Evolutionary conservation across 805 yeast genomes (phyloP).

Genomic region (Candida corydali): DNA sequence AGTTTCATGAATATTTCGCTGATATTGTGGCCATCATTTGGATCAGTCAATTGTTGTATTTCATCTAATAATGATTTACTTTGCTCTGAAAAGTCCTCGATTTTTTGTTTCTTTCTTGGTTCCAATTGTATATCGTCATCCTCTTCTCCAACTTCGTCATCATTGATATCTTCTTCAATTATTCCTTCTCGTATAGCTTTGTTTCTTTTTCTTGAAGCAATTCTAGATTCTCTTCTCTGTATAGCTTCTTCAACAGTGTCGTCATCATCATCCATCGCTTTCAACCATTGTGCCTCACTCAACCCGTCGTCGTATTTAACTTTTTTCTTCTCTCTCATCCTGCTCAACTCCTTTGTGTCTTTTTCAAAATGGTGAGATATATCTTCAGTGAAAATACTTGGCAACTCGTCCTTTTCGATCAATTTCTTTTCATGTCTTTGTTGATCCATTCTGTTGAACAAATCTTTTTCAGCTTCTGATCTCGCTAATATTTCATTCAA

Average conservation of each 20-base stretch:
- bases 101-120: slow-evolving; percentile 15
- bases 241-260: slow-evolving; percentile 61
- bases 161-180: slow-evolving; percentile 19
- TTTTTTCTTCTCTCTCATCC: slow-evolving; percentile 73
- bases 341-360: slow-evolving; percentile 49
- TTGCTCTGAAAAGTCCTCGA: too few species aligned
- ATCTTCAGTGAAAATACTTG: slow-evolving; percentile 73
- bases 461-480: slow-evolving; percentile 52
- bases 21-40: slow-evolving; percentile 38
- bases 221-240: slow-evolving; percentile 43
- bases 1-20: slow-evolving; percentile 52
- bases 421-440: slow-evolving; percentile 55
- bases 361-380: slow-evolving; percentile 46
- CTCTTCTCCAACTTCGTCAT: slow-evolving; percentile 22
- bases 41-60: slow-evolving; percentile 32
- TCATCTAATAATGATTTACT: slow-evolving; percentile 37
- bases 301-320: slow-evolving; percentile 83
- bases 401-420: slow-evolving; percentile 67
- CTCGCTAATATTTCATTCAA: slow-evolving; percentile 70
- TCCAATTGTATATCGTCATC: slow-evolving; percentile 14
- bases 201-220: slow-evolving; percentile 35
- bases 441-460: slow-evolving; percentile 58
- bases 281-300: slow-evolving; percentile 91
- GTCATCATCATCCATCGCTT: slow-evolving; percentile 72
- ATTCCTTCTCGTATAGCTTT: slow-evolving; percentile 17